A percentile compares a stretch with the other conserved stretches of the same genome.
Evolutionary conservation across 148 eudicot species (phyloP).

Genomic region (Camellia japonica): DNA sequence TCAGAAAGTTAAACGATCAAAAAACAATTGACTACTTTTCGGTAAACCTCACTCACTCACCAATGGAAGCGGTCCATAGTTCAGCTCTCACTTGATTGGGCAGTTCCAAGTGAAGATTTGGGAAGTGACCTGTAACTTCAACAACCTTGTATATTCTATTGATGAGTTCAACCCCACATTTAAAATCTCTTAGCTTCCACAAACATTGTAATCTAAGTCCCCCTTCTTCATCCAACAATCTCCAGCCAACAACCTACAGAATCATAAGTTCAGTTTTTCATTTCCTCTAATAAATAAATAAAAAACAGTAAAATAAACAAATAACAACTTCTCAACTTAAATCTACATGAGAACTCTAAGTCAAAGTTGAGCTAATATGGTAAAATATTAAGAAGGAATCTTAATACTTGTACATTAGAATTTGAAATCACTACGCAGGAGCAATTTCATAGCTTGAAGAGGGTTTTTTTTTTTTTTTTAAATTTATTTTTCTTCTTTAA

Average conservation of each 20-base stretch:
- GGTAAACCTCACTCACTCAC: conserved; percentile 24
- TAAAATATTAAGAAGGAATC: background rate
- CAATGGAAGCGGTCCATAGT: conserved; percentile 65
- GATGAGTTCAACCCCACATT: conserved; percentile 64
- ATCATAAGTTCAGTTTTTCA: background rate
- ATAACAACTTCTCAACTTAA: background rate
- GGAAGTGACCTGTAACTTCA: conserved; percentile 56
- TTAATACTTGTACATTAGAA: background rate
- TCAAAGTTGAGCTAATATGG: background rate
- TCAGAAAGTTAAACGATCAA: background rate
- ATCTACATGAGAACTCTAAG: background rate
- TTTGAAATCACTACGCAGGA: background rate
- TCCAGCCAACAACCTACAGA: conserved; percentile 81
- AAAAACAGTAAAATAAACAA: background rate
- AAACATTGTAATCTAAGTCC: conserved; percentile 56
- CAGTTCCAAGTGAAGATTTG: conserved; percentile 55
- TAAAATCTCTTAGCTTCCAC: conserved; percentile 79
- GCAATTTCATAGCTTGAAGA: background rate
- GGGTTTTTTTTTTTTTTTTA: background rate
- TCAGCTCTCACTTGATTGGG: conserved; percentile 70
- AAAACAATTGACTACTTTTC: background rate
- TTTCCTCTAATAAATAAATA: background rate
- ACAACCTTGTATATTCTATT: conserved; percentile 52
- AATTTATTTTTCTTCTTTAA: too few species aligned
- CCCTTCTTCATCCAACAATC: conserved; percentile 48